Conservation (phyloP, 2,329 filamentous ascomycete species). For the Metarhizium anisopliae region DNA sequence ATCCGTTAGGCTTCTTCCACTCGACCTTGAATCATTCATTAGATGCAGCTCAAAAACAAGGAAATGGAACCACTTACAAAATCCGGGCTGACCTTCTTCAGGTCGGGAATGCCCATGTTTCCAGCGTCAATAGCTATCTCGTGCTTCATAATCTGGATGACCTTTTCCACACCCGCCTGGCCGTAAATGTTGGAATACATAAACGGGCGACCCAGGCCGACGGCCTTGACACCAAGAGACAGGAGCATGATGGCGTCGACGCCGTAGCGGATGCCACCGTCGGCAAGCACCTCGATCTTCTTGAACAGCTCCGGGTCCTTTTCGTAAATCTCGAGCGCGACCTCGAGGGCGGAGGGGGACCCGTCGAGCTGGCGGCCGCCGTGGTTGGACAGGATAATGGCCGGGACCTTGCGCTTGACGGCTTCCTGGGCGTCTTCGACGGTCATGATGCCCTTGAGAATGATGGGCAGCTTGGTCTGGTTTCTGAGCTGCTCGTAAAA, state of each 20-base stretch:
- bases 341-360: slow-evolving; percentile 27
- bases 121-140: slow-evolving; percentile 37
- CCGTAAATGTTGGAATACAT: slow-evolving; percentile 47
- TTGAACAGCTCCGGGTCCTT: slow-evolving; percentile 28
- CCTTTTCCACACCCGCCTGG: slow-evolving; percentile 36
- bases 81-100: slow-evolving; percentile 21
- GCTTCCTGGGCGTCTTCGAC: slow-evolving; percentile 27
- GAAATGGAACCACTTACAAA: not conserved
- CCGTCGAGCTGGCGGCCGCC: slow-evolving; percentile 33
- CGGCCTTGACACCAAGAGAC: slow-evolving; percentile 33
- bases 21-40: no score
- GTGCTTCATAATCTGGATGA: slow-evolving; percentile 35
- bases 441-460: slow-evolving; percentile 31
- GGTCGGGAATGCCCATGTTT: slow-evolving; percentile 31
- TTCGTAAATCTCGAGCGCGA: slow-evolving; percentile 29
- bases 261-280: slow-evolving; percentile 35
- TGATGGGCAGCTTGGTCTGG: slow-evolving; percentile 28
- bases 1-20: no score
- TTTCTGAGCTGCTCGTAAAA: slow-evolving; percentile 24
- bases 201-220: slow-evolving; percentile 39
- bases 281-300: slow-evolving; percentile 29
- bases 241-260: slow-evolving; percentile 33
- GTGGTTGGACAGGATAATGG: slow-evolving; percentile 34
- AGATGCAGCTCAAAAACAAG: no score
- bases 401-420: slow-evolving; percentile 20